phyloP scores from a whole-genome alignment of 208 protist genomes.

The Giardia duodenalis region DNA sequence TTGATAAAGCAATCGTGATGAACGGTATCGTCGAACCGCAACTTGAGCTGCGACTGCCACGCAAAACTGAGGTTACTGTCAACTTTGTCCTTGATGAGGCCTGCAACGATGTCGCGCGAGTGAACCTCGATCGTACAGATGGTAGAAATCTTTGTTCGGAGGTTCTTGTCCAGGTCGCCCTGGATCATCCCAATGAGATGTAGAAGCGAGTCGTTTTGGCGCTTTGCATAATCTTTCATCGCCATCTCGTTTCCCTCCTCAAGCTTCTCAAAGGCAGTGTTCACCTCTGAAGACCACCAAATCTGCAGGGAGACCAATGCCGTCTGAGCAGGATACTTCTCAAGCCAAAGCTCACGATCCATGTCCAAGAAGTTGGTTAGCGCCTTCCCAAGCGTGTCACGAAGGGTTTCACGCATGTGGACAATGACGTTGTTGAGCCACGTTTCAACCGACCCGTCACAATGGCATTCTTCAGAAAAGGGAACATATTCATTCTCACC shows the following conservation, averaged over 20 bases:
- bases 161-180: constrained; percentile 46
- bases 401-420: constrained; percentile 61
- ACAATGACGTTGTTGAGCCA: constrained; percentile 78
- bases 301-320: constrained; percentile 76
- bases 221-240: constrained; percentile 84
- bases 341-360: constrained; percentile 74
- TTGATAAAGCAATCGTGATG: constrained; percentile 64
- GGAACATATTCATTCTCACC: constrained; percentile 71
- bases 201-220: constrained; percentile 70
- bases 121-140: constrained; percentile 93
- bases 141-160: constrained; percentile 83
- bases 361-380: constrained; percentile 61
- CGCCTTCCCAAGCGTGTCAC: constrained; percentile 62
- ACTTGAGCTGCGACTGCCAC: constrained; percentile 83
- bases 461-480: constrained; percentile 65
- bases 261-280: constrained; percentile 83
- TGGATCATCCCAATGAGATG: constrained; percentile 76
- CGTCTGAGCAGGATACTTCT: constrained; percentile 70
- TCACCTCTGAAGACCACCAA: constrained; percentile 84
- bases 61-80: constrained; percentile 64
- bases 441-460: constrained; percentile 71
- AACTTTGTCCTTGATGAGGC: constrained; percentile 59
- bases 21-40: constrained; percentile 73
- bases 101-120: constrained; percentile 52
- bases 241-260: constrained; percentile 89